Conservation (phyloP, 163 green algal species). For the Chlamydomonas reinhardtii region DNA sequence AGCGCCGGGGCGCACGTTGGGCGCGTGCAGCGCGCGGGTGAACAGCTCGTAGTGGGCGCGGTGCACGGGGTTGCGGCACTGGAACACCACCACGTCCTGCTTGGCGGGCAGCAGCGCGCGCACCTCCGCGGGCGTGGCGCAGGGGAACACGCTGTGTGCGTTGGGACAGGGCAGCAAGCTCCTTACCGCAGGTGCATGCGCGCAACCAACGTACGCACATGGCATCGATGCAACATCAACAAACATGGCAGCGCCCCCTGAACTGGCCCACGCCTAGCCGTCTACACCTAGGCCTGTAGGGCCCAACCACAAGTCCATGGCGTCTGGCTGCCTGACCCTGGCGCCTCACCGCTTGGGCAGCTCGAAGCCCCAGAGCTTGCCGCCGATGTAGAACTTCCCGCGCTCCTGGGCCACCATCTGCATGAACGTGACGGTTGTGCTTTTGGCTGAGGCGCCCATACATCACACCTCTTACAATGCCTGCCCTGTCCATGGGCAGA, state of each 20-base stretch:
- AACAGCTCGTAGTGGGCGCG: conserved; percentile 84
- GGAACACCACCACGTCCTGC: conserved; percentile 95
- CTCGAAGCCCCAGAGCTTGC: conserved; percentile 80
- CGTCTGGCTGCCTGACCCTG: too few relatives aligned
- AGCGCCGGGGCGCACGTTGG: conserved; percentile 70
- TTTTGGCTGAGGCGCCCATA: too few relatives aligned
- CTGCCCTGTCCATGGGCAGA: too few relatives aligned
- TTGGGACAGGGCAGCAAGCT: background rate
- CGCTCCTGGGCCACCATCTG: conserved; percentile 82
- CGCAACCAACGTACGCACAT: too few relatives aligned
- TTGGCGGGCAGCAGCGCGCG: conserved; percentile 64
- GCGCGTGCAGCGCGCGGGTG: conserved; percentile 76
- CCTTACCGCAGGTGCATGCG: too few relatives aligned
- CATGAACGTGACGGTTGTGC: too few relatives aligned
- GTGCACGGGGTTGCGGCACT: conserved; percentile 99
- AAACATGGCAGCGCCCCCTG: too few relatives aligned
- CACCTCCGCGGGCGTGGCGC: conserved; percentile 72
- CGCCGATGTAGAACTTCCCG: conserved; percentile 76
- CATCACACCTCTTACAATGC: too few relatives aligned
- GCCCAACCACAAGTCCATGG: too few relatives aligned
- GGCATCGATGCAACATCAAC: too few relatives aligned
- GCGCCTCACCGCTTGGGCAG: conserved; percentile 63
- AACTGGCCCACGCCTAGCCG: too few relatives aligned
- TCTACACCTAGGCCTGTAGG: too few relatives aligned
- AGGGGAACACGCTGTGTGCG: conserved; percentile 72